Evolutionary conservation across 2,329 filamentous ascomycete species (phyloP).

Genomic region (Capronia epimyces): DNA sequence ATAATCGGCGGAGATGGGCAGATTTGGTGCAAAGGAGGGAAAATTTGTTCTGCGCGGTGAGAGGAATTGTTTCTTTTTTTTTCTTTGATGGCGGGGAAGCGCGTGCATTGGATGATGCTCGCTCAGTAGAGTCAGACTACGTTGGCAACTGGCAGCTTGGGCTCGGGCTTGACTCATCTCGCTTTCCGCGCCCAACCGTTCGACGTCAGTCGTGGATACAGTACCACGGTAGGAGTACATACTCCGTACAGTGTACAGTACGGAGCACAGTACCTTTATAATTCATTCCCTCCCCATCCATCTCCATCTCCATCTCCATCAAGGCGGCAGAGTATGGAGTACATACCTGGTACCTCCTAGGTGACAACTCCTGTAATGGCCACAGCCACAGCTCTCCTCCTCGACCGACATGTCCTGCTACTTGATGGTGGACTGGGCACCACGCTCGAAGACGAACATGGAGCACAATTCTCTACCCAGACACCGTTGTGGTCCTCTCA

Average conservation of each 20-base stretch:
- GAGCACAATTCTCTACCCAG: constrained; percentile 47
- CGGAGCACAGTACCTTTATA: too few relatives aligned
- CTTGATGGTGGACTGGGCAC: constrained; percentile 66
- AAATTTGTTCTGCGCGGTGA: neutral
- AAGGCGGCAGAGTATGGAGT: too few relatives aligned
- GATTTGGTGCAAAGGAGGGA: neutral
- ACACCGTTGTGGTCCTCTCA: constrained; percentile 65
- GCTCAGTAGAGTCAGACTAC: neutral
- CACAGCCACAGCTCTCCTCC: neutral
- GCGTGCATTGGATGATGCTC: neutral
- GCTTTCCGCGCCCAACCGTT: neutral
- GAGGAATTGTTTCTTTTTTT: too few relatives aligned
- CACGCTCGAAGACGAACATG: constrained; percentile 55
- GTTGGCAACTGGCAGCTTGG: too few relatives aligned
- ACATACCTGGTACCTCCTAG: too few relatives aligned
- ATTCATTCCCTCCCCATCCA: too few relatives aligned
- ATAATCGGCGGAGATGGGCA: neutral
- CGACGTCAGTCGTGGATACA: too few relatives aligned
- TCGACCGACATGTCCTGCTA: constrained; percentile 39
- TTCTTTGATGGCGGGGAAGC: neutral
- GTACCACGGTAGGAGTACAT: too few relatives aligned
- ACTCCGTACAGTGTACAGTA: too few relatives aligned
- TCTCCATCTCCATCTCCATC: too few relatives aligned
- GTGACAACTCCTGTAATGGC: constrained; percentile 12
- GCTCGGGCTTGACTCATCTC: neutral